Conservation (phyloP, 164 flowering plant species). For the Malania oleifera region DNA sequence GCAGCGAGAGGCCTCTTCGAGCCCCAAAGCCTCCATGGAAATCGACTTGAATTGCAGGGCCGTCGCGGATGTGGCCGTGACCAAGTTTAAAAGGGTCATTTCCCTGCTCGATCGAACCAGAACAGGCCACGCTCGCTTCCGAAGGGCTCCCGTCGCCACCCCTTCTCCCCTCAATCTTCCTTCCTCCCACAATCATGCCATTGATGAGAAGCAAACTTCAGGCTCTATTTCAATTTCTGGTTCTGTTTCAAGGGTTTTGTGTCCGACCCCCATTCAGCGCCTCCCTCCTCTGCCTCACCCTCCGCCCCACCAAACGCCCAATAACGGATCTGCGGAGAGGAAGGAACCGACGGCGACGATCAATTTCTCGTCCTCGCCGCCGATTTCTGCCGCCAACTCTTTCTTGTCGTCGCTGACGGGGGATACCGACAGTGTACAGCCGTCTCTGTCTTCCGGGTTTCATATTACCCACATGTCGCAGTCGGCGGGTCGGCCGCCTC, state of each 20-base stretch:
- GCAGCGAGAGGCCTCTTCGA: background rate
- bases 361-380: constrained; percentile 32
- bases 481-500: constrained; percentile 47
- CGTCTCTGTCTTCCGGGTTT: constrained; percentile 51
- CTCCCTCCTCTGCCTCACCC: constrained; percentile 48
- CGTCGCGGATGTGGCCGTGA: constrained; percentile 38
- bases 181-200: background rate
- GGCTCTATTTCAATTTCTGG: too few species aligned
- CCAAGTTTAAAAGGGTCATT: constrained; percentile 41
- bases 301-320: constrained; percentile 8
- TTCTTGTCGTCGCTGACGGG: constrained; percentile 52
- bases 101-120: constrained; percentile 35
- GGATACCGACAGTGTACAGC: constrained; percentile 47
- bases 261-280: constrained; percentile 32
- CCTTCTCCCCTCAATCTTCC: background rate
- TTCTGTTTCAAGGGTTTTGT: constrained; percentile 29
- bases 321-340: constrained; percentile 13
- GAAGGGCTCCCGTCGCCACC: constrained; percentile 27
- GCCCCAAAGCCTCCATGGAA: background rate
- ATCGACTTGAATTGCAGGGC: constrained; percentile 15
- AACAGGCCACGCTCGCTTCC: constrained; percentile 56
- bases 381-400: constrained; percentile 39
- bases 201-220: constrained; percentile 14
- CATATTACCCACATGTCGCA: constrained; percentile 41
- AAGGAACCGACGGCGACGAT: constrained; percentile 33